Evolutionary conservation across 345 rosid genomes (phyloP).

Genomic region (Moringa oleifera): DNA sequence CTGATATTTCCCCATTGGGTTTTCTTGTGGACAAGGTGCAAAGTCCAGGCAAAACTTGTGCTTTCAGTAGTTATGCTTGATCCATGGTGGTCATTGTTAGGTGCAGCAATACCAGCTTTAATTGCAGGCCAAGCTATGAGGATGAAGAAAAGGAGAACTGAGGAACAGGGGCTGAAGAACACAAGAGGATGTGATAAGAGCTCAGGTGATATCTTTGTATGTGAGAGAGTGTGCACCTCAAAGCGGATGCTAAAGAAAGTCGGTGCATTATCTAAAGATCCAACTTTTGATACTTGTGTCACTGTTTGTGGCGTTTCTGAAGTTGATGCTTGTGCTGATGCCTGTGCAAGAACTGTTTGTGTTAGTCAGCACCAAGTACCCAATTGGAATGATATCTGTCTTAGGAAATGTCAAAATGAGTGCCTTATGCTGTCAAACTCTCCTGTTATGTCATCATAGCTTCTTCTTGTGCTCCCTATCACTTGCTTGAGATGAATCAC

Average conservation of each 20-base stretch:
- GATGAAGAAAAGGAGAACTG: not conserved
- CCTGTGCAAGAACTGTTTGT: constrained; percentile 47
- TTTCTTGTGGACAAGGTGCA: too few species aligned
- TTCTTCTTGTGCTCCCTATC: not conserved
- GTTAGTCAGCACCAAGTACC: constrained; percentile 54
- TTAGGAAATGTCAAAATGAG: constrained; percentile 36
- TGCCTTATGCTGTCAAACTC: constrained; percentile 42
- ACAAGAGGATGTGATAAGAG: constrained; percentile 30
- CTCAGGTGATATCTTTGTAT: constrained; percentile 44
- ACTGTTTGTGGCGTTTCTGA: constrained; percentile 56
- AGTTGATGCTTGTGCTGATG: constrained; percentile 56
- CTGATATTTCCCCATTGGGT: too few species aligned
- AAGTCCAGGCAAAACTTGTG: too few species aligned
- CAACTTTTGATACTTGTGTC: constrained; percentile 36
- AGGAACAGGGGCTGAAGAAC: not conserved
- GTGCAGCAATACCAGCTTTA: not conserved
- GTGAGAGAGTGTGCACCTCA: constrained; percentile 68
- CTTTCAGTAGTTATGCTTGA: not conserved
- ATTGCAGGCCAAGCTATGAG: not conserved
- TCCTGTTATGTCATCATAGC: constrained; percentile 17
- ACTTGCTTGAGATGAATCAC: too few species aligned
- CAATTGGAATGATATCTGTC: constrained; percentile 42
- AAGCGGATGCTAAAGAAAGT: constrained; percentile 60
- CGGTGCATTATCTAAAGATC: constrained; percentile 48
- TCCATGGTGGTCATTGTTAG: not conserved